Percentiles rank a stretch among this genome's conserved stretches.
phyloP scores from a whole-genome alignment of 768 basidiomycete species.

The Macrolepiota albuminosa region DNA sequence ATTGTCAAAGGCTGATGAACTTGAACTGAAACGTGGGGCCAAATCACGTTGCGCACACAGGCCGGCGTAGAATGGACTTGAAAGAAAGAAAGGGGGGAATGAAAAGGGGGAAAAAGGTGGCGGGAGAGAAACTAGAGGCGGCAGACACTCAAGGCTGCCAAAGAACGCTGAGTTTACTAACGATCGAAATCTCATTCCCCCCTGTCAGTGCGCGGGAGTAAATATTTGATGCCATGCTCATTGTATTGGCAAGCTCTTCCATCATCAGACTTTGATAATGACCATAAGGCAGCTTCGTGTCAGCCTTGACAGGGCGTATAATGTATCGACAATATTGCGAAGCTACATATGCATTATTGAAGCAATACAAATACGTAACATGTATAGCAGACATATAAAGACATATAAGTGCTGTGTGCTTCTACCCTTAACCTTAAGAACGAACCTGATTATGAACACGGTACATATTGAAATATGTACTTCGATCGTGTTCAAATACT shows the following conservation, averaged over 20 bases:
- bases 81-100: not conserved
- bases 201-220: slow-evolving; percentile 2
- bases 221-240: not conserved
- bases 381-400: not conserved
- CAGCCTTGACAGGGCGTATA: too few species aligned
- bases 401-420: not conserved
- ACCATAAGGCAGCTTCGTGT: not conserved
- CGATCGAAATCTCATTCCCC: not conserved
- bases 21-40: not conserved
- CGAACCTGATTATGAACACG: not conserved
- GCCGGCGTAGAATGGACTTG: not conserved
- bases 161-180: not conserved
- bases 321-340: not conserved
- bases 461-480: not conserved
- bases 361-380: not conserved
- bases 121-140: not conserved
- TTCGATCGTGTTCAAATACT: not conserved
- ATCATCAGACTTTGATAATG: slow-evolving; percentile 7
- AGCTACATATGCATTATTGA: not conserved
- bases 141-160: not conserved
- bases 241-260: not conserved
- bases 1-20: slow-evolving; percentile 3
- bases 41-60: not conserved
- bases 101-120: not conserved
- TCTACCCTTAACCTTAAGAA: not conserved